phyloP scores from a whole-genome alignment of 116 monocot species.

The Dioscorea cayenensis region DNA sequence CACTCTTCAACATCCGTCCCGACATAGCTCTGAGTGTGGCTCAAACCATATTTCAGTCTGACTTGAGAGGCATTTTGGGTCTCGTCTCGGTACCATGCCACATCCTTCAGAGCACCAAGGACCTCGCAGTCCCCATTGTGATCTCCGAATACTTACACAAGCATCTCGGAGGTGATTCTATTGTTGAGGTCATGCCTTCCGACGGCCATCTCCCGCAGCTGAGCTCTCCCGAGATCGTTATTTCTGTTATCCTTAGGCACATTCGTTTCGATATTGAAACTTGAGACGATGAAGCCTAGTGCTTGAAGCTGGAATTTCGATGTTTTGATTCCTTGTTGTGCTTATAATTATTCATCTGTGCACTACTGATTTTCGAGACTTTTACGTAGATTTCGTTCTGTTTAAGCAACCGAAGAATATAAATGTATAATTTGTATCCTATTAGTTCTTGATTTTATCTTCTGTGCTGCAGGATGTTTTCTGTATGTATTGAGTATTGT shows the following conservation, averaged over 20 bases:
- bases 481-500: too few relatives aligned
- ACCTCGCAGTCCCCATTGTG: slow-evolving; percentile 79
- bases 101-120: slow-evolving; percentile 89
- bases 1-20: slow-evolving; percentile 93
- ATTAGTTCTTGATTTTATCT: too few relatives aligned
- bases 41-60: slow-evolving; percentile 83
- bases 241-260: slow-evolving; percentile 83
- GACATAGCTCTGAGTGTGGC: slow-evolving; percentile 82
- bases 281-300: slow-evolving; percentile 6
- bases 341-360: too few relatives aligned
- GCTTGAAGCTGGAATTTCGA: neutral
- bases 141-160: slow-evolving; percentile 87
- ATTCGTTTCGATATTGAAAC: slow-evolving; percentile 64
- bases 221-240: slow-evolving; percentile 81
- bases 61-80: slow-evolving; percentile 40
- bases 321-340: neutral
- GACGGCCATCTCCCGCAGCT: slow-evolving; percentile 96
- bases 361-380: too few relatives aligned
- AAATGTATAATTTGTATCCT: too few relatives aligned
- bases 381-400: too few relatives aligned
- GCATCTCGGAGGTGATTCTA: slow-evolving; percentile 64
- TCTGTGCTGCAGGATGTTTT: too few relatives aligned
- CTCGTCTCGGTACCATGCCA: slow-evolving; percentile 77
- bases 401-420: too few relatives aligned
- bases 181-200: slow-evolving; percentile 88